phyloP scores from a whole-genome alignment of 2,329 filamentous ascomycete genomes.

The Aspergillus pseudoglaucus region DNA sequence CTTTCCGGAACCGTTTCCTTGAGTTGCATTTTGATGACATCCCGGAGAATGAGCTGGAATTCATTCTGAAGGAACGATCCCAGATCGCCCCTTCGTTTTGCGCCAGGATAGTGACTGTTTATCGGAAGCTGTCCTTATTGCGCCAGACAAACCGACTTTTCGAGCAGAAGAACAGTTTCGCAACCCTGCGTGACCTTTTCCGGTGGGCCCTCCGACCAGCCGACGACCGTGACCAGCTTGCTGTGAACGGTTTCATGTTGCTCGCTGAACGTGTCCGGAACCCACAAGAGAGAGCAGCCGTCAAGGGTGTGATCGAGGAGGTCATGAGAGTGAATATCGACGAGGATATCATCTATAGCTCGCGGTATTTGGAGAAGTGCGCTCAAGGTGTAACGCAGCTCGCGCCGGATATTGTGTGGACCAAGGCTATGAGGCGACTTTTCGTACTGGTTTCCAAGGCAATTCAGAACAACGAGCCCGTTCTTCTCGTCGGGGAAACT shows the following conservation, averaged over 20 bases:
- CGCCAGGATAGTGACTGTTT: slow-evolving; percentile 82
- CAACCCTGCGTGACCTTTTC: slow-evolving; percentile 91
- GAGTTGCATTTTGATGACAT: slow-evolving; percentile 98
- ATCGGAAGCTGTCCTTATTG: slow-evolving; percentile 82
- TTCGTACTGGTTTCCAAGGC: slow-evolving; percentile 86
- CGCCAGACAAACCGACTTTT: slow-evolving; percentile 88
- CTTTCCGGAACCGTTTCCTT: slow-evolving; percentile 93
- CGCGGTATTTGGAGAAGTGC: slow-evolving; percentile 52
- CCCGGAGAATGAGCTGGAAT: slow-evolving; percentile 85
- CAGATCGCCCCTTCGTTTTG: slow-evolving; percentile 89
- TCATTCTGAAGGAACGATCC: slow-evolving; percentile 81
- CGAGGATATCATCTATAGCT: slow-evolving; percentile 64
- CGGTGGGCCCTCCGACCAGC: slow-evolving; percentile 85
- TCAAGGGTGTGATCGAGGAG: slow-evolving; percentile 81
- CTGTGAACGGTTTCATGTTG: slow-evolving; percentile 91
- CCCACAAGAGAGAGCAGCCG: slow-evolving; percentile 72
- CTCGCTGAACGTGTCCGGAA: slow-evolving; percentile 93
- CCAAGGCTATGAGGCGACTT: slow-evolving; percentile 82
- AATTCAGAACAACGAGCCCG: slow-evolving; percentile 82
- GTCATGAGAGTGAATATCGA: slow-evolving; percentile 84
- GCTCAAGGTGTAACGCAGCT: slow-evolving; percentile 35
- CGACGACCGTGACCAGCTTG: slow-evolving; percentile 80
- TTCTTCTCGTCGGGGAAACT: slow-evolving; percentile 91
- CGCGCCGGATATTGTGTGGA: slow-evolving; percentile 71
- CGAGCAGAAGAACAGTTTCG: slow-evolving; percentile 95